phyloP scores from a whole-genome alignment of 176 grass and related monocot species.

The Secale cereale region DNA sequence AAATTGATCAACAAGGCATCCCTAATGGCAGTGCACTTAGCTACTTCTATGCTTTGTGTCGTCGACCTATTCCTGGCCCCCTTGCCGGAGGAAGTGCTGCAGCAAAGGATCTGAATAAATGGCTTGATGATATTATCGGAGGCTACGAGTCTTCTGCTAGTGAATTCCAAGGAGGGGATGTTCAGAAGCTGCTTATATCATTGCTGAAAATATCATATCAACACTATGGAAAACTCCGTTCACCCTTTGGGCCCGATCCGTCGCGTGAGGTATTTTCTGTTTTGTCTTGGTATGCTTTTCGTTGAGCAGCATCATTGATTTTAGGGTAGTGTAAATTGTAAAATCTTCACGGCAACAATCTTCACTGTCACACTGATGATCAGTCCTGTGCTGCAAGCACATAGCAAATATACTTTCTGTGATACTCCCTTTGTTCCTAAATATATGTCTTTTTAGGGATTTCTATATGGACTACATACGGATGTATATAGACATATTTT shows the following conservation, averaged over 20 bases:
- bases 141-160: constrained; percentile 46
- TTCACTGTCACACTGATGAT: background rate
- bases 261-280: constrained; percentile 62
- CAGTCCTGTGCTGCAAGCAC: background rate
- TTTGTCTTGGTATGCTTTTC: background rate
- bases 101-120: constrained; percentile 89
- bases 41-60: constrained; percentile 72
- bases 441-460: too few relatives aligned
- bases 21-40: constrained; percentile 33
- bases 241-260: constrained; percentile 87
- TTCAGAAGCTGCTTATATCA: constrained; percentile 65
- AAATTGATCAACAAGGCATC: constrained; percentile 45
- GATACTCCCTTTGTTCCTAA: too few relatives aligned
- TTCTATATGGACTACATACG: too few relatives aligned
- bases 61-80: constrained; percentile 73
- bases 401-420: background rate
- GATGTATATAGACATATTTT: too few relatives aligned
- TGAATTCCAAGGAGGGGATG: constrained; percentile 65
- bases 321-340: background rate
- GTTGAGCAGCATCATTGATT: background rate
- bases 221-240: constrained; percentile 94
- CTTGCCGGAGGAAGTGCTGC: constrained; percentile 82
- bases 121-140: constrained; percentile 75
- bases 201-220: constrained; percentile 85
- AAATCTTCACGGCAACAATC: background rate